Evolutionary conservation across 352 stramenopile species (phyloP).

Genomic region (Phytophthora crassamura): DNA sequence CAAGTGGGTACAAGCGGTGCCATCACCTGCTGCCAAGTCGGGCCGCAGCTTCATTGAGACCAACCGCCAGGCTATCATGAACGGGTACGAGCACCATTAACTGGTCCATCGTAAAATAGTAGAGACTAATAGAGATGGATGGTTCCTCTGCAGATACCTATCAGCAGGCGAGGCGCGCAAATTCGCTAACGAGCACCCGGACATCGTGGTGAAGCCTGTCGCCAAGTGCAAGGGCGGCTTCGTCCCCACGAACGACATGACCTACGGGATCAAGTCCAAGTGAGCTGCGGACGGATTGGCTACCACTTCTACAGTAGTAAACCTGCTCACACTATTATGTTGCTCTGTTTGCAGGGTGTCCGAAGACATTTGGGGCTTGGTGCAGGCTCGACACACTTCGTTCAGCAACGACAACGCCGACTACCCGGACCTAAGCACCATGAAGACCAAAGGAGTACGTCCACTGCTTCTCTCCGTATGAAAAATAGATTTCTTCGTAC

Average conservation of each 20-base stretch:
- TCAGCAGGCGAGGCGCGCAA: slow-evolving; percentile 60
- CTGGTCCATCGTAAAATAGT: neutral
- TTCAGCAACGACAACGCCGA: slow-evolving; percentile 73
- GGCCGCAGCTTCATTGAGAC: slow-evolving; percentile 84
- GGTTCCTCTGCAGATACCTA: slow-evolving; percentile 42
- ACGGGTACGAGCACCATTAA: slow-evolving; percentile 39
- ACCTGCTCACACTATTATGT: neutral
- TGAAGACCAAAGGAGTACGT: slow-evolving; percentile 84
- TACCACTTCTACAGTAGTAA: neutral
- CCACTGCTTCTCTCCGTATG: neutral
- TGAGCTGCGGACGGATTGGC: slow-evolving; percentile 16
- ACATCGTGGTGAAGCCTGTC: slow-evolving; percentile 71
- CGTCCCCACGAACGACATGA: slow-evolving; percentile 60
- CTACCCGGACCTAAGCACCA: slow-evolving; percentile 80
- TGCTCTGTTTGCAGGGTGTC: slow-evolving; percentile 48
- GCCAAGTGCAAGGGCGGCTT: slow-evolving; percentile 65
- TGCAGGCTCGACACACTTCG: slow-evolving; percentile 73
- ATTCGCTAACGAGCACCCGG: slow-evolving; percentile 75
- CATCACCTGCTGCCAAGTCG: slow-evolving; percentile 63
- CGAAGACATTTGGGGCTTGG: slow-evolving; percentile 73
- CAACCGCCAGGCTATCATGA: slow-evolving; percentile 70
- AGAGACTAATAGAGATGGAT: neutral
- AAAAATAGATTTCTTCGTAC: neutral
- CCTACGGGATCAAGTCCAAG: slow-evolving; percentile 85
- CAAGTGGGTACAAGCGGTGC: slow-evolving; percentile 75